These are phyloP conservation scores for Aspergillus caelatus DNA, from an alignment of 2,329 filamentous ascomycete genomes.

Conservation along the genomic window DNA sequence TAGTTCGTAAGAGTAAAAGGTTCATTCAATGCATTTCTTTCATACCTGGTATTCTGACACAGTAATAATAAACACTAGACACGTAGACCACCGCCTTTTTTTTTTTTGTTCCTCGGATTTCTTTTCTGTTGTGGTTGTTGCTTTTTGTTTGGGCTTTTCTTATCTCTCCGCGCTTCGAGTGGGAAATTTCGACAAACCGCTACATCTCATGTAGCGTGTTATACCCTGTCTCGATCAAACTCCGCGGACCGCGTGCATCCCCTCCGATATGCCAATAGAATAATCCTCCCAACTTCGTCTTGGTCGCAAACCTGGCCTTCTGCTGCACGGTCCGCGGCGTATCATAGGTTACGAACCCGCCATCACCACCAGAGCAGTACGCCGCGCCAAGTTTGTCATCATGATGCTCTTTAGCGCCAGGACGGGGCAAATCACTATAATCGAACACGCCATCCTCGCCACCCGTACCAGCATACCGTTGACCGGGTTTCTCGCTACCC, in stretches of 20 bases:
- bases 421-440: constrained; percentile 69
- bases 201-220: constrained; percentile 54
- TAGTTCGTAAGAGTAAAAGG: background rate
- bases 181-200: background rate
- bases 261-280: constrained; percentile 83
- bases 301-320: constrained; percentile 74
- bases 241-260: constrained; percentile 62
- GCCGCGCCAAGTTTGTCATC: constrained; percentile 71
- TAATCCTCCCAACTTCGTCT: constrained; percentile 71
- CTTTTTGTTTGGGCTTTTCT: background rate
- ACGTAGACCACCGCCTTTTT: too few species aligned
- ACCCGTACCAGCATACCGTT: constrained; percentile 55
- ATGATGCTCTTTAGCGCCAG: constrained; percentile 64
- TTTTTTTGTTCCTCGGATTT: background rate
- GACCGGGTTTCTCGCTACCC: constrained; percentile 65
- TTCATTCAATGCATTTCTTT: constrained; percentile 1
- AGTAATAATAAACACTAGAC: constrained; percentile 1
- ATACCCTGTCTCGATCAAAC: constrained; percentile 64
- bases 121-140: background rate
- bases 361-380: constrained; percentile 69
- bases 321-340: constrained; percentile 73
- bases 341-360: constrained; percentile 79
- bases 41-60: constrained; percentile 5
- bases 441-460: constrained; percentile 74
- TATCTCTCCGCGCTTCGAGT: background rate